These are phyloP conservation scores for Suhomyces bribrorum DNA, from an alignment of 1,139 yeast genomes.

Conservation along the genomic window DNA sequence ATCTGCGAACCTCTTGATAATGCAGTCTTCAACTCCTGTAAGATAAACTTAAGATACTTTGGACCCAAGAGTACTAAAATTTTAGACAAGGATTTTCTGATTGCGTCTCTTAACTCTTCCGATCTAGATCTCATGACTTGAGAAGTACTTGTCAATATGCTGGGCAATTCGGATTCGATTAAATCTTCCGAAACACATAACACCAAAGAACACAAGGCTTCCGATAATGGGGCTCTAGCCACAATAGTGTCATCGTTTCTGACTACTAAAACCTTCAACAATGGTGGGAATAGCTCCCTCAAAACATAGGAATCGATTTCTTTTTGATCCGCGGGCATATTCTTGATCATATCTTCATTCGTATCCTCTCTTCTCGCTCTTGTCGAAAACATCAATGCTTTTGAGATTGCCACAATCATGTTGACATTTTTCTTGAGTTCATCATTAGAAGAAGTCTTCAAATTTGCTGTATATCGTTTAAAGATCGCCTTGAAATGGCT, in stretches of 20 bases:
- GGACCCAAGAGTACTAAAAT: conserved; percentile 71
- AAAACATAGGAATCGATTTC: conserved; percentile 56
- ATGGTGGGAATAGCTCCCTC: conserved; percentile 60
- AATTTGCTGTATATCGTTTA: conserved; percentile 64
- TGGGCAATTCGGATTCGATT: conserved; percentile 67
- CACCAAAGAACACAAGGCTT: conserved; percentile 73
- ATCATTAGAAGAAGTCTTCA: conserved; percentile 50
- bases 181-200: conserved; percentile 61
- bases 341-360: conserved; percentile 24
- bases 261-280: conserved; percentile 58
- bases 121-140: conserved; percentile 85
- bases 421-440: conserved; percentile 60
- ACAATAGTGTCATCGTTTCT: conserved; percentile 80
- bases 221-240: conserved; percentile 75
- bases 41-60: conserved; percentile 66
- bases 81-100: conserved; percentile 73
- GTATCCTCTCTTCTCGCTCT: conserved; percentile 11
- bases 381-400: conserved; percentile 41
- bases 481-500: conserved; percentile 77
- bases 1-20: conserved; percentile 88
- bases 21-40: conserved; percentile 77
- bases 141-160: conserved; percentile 78
- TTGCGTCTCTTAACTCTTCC: conserved; percentile 86
- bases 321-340: conserved; percentile 36
- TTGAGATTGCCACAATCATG: conserved; percentile 64